Conservation (phyloP, 352 stramenopile genomes). For the Phytophthora podocarpi region DNA sequence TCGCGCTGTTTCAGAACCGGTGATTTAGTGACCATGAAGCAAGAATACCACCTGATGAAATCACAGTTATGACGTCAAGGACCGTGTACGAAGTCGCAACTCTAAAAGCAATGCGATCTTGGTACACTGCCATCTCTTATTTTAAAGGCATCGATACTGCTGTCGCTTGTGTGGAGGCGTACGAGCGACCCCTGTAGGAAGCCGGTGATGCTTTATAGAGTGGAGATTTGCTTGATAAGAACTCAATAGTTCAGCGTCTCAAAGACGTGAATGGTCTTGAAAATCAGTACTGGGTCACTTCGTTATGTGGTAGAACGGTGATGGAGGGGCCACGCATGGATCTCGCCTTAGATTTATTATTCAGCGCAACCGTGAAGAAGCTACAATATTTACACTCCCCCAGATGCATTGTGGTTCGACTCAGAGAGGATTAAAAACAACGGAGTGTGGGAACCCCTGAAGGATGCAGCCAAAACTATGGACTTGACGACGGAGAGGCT, state of each 20-base stretch:
- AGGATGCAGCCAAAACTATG: not conserved
- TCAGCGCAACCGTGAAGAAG: not conserved
- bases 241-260: not conserved
- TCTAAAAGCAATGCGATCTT: too few relatives aligned
- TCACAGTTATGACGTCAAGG: constrained; percentile 1
- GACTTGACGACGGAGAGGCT: not conserved
- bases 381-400: constrained; percentile 5
- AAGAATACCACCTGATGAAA: not conserved
- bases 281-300: not conserved
- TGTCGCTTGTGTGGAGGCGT: constrained; percentile 2
- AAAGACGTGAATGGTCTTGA: constrained; percentile 4
- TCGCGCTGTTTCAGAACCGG: too few relatives aligned
- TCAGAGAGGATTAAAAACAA: not conserved
- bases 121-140: not conserved
- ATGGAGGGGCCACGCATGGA: constrained; percentile 1
- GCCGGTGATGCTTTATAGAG: not conserved
- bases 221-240: not conserved
- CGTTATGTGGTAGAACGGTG: constrained; percentile 1
- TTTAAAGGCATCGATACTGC: constrained; percentile 1
- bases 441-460: not conserved
- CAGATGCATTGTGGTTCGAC: not conserved
- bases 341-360: not conserved
- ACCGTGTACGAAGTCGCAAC: not conserved
- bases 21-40: constrained; percentile 12
- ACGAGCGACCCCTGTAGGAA: not conserved